Percentiles rank a stretch among this genome's conserved stretches.
Evolutionary conservation across 257 asterid species (phyloP).

Genomic region (Solanum peruvianum): DNA sequence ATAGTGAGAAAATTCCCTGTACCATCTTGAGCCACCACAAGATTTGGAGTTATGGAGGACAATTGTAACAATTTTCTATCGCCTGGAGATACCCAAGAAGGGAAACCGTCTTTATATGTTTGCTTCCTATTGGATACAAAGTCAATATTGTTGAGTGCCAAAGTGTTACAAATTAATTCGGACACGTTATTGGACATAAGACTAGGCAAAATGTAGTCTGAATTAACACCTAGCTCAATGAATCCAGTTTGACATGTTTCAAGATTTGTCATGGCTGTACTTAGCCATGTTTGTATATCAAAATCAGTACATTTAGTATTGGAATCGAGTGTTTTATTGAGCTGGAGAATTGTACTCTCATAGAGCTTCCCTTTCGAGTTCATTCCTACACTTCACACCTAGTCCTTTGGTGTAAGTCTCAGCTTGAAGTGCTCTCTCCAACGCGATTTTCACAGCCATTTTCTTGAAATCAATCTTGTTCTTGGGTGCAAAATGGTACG

Average conservation of each 20-base stretch:
- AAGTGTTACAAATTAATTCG: constrained; percentile 42
- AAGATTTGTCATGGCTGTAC: constrained; percentile 59
- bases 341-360: constrained; percentile 28
- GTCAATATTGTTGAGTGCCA: constrained; percentile 29
- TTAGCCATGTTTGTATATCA: constrained; percentile 69
- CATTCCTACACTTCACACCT: constrained; percentile 31
- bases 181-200: constrained; percentile 46
- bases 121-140: neutral
- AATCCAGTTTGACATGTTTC: constrained; percentile 67
- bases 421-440: constrained; percentile 36
- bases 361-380: constrained; percentile 46
- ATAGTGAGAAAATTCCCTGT: constrained; percentile 28
- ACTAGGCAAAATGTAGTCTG: constrained; percentile 26
- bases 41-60: neutral
- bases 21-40: constrained; percentile 42
- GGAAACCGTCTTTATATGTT: constrained; percentile 12
- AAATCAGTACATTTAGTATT: constrained; percentile 29
- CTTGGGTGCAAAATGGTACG: constrained; percentile 10
- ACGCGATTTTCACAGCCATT: constrained; percentile 28
- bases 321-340: constrained; percentile 43
- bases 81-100: constrained; percentile 10
- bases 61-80: constrained; percentile 20
- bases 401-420: constrained; percentile 24
- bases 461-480: constrained; percentile 36
- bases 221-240: constrained; percentile 34